Evolutionary conservation across 2,329 filamentous ascomycete genomes (phyloP).

Genomic region (Colletotrichum shisoi): DNA sequence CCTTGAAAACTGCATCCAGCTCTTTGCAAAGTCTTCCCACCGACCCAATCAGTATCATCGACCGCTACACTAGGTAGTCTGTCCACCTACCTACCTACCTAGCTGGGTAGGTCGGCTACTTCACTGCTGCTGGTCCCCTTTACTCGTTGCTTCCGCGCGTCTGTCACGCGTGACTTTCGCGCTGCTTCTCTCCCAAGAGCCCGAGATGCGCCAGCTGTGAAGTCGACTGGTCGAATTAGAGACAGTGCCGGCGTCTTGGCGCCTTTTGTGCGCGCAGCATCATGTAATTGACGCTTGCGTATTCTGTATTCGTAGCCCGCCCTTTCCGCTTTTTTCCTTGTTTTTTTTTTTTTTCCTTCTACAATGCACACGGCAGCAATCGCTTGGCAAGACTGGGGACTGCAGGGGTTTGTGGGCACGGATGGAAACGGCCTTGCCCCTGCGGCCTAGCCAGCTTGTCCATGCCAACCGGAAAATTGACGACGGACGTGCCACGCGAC

Average conservation of each 20-base stretch:
- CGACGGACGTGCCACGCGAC: constrained; percentile 17
- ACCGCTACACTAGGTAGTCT: background rate
- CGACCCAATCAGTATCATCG: no score
- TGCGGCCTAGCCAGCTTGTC: constrained; percentile 13
- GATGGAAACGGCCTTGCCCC: constrained; percentile 36
- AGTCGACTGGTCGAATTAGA: background rate
- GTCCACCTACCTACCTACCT: background rate
- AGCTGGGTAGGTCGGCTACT: no score
- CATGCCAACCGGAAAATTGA: constrained; percentile 6
- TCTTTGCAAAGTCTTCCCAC: constrained; percentile 3
- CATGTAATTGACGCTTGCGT: background rate
- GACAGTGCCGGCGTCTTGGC: constrained; percentile 1
- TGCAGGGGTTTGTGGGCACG: constrained; percentile 25
- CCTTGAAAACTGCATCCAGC: constrained; percentile 27
- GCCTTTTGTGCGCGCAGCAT: constrained; percentile 14
- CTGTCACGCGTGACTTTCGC: constrained; percentile 23
- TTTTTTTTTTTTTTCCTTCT: background rate
- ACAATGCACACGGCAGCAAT: background rate
- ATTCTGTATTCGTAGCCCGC: background rate
- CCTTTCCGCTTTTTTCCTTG: no score
- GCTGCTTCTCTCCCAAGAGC: background rate
- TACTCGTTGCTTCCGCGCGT: constrained; percentile 20
- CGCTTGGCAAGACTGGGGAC: constrained; percentile 2
- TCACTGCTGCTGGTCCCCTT: background rate
- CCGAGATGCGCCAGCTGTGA: background rate